Conservation (phyloP, 176 grass and related monocot species). For the Eleusine coracana region DNA sequence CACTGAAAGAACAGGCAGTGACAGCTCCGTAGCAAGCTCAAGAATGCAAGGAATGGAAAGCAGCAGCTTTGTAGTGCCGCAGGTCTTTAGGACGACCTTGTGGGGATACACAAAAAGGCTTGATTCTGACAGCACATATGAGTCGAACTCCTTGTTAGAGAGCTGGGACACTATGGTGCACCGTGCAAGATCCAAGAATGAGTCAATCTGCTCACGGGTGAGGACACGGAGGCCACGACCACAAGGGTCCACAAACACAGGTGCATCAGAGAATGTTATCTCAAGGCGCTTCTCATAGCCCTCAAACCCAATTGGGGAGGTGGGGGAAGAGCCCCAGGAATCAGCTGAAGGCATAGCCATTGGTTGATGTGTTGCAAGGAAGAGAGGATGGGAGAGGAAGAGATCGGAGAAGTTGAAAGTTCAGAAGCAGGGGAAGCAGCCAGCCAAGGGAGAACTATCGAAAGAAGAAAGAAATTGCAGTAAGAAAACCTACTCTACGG, state of each 20-base stretch:
- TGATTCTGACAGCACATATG: conserved; percentile 86
- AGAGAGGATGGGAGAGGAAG: conserved; percentile 26
- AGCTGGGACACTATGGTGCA: conserved; percentile 90
- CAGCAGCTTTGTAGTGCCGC: conserved; percentile 85
- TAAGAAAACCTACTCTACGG: conserved; percentile 57
- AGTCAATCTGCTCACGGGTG: conserved; percentile 68
- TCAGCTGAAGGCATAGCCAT: conserved; percentile 52
- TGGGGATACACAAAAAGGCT: conserved; percentile 83
- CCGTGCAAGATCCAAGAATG: conserved; percentile 72
- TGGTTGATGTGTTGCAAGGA: conserved; percentile 39
- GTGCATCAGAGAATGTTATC: conserved; percentile 71
- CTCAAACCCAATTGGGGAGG: conserved; percentile 90
- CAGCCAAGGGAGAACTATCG: conserved; percentile 56
- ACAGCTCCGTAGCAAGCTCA: conserved; percentile 64
- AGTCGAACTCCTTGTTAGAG: conserved; percentile 78
- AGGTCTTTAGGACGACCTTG: conserved; percentile 93
- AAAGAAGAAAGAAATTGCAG: conserved; percentile 36
- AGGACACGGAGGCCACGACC: conserved; percentile 65
- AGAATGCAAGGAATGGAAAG: conserved; percentile 81
- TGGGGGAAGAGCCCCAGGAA: conserved; percentile 38
- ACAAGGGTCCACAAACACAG: conserved; percentile 70
- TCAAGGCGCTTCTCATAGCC: conserved; percentile 95
- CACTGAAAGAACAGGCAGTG: conserved; percentile 62
- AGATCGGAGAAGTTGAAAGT: conserved; percentile 37
- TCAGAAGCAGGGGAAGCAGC: conserved; percentile 59